phyloP scores from a whole-genome alignment of 257 asterid genomes.

The Nicotiana tomentosiformis region DNA sequence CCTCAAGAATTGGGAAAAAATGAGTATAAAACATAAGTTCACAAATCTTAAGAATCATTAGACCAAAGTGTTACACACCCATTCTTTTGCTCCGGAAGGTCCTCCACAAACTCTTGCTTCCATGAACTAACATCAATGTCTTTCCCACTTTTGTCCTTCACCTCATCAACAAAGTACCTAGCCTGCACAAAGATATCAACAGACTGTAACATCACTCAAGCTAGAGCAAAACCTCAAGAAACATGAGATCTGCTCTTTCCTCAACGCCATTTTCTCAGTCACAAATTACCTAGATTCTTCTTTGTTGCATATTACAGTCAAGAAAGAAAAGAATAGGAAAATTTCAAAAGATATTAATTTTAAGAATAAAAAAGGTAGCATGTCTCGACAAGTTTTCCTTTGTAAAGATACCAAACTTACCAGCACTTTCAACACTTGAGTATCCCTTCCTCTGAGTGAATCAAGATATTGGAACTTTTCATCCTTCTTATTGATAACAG shows the following conservation, averaged over 20 bases:
- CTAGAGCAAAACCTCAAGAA: not conserved
- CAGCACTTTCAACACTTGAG: slow-evolving; percentile 49
- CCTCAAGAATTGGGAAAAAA: not conserved
- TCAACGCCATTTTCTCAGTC: not conserved
- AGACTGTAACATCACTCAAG: not conserved
- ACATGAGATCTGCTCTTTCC: not conserved
- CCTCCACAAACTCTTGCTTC: slow-evolving; percentile 56
- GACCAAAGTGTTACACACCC: slow-evolving; percentile 36
- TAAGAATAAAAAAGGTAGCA: not conserved
- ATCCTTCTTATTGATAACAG: slow-evolving; percentile 79
- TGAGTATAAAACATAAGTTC: not conserved
- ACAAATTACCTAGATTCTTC: not conserved
- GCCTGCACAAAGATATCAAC: slow-evolving; percentile 40
- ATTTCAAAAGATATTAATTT: not conserved
- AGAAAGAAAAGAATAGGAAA: not conserved
- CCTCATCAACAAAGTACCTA: slow-evolving; percentile 75
- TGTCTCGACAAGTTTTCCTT: not conserved
- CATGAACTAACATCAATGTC: slow-evolving; percentile 65
- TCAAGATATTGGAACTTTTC: slow-evolving; percentile 87
- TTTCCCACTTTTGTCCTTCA: slow-evolving; percentile 76
- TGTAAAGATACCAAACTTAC: slow-evolving; percentile 32
- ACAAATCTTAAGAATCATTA: not conserved
- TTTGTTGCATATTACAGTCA: not conserved
- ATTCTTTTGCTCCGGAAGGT: slow-evolving; percentile 75
- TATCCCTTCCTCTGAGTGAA: slow-evolving; percentile 64